phyloP scores from a whole-genome alignment of 345 rosid genomes.

The Moricandia arvensis region DNA sequence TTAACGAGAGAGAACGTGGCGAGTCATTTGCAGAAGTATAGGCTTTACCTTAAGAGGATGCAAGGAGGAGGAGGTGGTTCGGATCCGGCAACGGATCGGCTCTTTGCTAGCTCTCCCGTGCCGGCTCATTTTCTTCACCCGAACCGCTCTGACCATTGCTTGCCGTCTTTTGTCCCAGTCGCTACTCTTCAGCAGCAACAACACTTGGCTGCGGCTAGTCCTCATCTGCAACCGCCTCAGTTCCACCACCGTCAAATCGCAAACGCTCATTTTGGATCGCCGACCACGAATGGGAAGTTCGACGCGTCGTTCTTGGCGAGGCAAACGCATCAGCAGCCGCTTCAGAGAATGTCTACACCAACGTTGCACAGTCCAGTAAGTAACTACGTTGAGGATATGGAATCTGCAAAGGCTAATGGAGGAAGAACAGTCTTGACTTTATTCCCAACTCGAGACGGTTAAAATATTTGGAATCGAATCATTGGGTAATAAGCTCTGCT shows the following conservation, averaged over 20 bases:
- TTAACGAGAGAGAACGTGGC: conserved; percentile 87
- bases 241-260: conserved; percentile 70
- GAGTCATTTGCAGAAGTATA: conserved; percentile 78
- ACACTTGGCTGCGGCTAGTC: conserved; percentile 68
- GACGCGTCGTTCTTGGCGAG: conserved; percentile 68
- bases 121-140: conserved; percentile 93
- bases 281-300: conserved; percentile 62
- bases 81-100: conserved; percentile 85
- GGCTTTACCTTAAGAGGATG: conserved; percentile 84
- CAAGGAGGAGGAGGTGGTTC: conserved; percentile 65
- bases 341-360: conserved; percentile 59
- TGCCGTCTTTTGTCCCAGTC: conserved; percentile 71
- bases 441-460: conserved; percentile 91
- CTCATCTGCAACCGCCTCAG: conserved; percentile 59
- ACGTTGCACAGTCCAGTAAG: conserved; percentile 52
- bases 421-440: conserved; percentile 90
- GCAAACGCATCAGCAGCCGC: conserved; percentile 46
- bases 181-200: conserved; percentile 75
- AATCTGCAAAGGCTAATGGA: conserved; percentile 69
- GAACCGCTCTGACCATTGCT: conserved; percentile 65
- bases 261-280: conserved; percentile 58
- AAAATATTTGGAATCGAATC: neutral
- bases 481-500: conserved; percentile 16
- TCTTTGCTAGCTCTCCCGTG: conserved; percentile 91
- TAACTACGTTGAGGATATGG: conserved; percentile 61